Conservation (phyloP, 2,329 filamentous ascomycete species). For the Botrytis galanthina region DNA sequence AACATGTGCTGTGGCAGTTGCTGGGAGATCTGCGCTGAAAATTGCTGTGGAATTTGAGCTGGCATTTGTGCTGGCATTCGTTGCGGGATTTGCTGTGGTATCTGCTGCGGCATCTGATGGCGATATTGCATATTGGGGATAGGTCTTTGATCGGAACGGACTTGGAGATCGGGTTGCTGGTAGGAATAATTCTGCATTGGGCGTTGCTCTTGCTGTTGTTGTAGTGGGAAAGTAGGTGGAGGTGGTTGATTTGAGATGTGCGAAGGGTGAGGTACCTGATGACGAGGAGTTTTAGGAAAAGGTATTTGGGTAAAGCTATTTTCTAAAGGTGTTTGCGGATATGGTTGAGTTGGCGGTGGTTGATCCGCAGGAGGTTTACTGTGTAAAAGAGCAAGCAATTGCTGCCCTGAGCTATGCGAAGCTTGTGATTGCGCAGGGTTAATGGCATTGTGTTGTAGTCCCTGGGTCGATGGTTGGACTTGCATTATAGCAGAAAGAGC, state of each 20-base stretch:
- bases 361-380: slow-evolving; percentile 30
- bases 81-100: background rate
- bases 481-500: slow-evolving; percentile 54
- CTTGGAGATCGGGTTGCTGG: slow-evolving; percentile 28
- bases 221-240: slow-evolving; percentile 49
- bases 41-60: slow-evolving; percentile 27
- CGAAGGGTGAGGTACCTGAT: slow-evolving; percentile 52
- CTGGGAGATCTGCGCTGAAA: slow-evolving; percentile 11
- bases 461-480: slow-evolving; percentile 53
- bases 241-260: slow-evolving; percentile 48
- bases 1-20: slow-evolving; percentile 7
- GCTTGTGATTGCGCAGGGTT: slow-evolving; percentile 22
- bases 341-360: slow-evolving; percentile 30
- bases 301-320: slow-evolving; percentile 49
- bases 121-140: slow-evolving; percentile 1
- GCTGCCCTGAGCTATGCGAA: slow-evolving; percentile 42
- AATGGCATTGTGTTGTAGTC: slow-evolving; percentile 41
- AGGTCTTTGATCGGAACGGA: slow-evolving; percentile 18
- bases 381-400: slow-evolving; percentile 55
- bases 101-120: slow-evolving; percentile 17
- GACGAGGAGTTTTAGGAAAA: slow-evolving; percentile 57
- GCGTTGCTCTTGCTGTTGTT: slow-evolving; percentile 31
- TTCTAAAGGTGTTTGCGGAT: slow-evolving; percentile 54
- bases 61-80: slow-evolving; percentile 9
- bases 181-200: slow-evolving; percentile 28